Conservation (phyloP, 331 rosid genomes). For the Dryas integrifolia region DNA sequence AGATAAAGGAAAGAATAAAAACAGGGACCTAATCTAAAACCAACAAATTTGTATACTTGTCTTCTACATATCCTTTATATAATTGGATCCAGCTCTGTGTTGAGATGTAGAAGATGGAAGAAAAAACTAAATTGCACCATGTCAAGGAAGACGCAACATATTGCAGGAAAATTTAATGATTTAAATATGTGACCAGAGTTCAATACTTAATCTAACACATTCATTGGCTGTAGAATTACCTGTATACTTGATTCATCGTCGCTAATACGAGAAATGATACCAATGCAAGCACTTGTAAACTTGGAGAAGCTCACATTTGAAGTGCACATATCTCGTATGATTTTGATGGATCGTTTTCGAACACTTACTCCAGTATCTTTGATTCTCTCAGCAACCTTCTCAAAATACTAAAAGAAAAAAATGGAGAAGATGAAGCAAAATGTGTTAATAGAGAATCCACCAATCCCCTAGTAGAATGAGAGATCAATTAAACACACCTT, state of each 20-base stretch:
- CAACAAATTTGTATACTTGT: neutral
- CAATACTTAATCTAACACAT: neutral
- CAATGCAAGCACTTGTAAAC: conserved; percentile 83
- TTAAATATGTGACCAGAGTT: neutral
- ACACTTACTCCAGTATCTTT: conserved; percentile 98
- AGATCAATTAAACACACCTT: conserved; percentile 55
- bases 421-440: conserved; percentile 9
- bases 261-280: conserved; percentile 82
- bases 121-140: neutral
- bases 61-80: neutral
- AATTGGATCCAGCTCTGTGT: neutral
- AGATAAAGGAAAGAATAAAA: conserved; percentile 24
- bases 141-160: no score
- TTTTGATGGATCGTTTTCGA: conserved; percentile 93
- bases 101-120: neutral
- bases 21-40: conserved; percentile 2
- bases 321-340: conserved; percentile 94
- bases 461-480: conserved; percentile 20
- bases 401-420: conserved; percentile 71
- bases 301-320: conserved; percentile 80
- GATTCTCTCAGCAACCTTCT: conserved; percentile 92
- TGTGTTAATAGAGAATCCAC: neutral
- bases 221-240: conserved; percentile 45
- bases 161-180: neutral
- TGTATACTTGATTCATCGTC: conserved; percentile 94